phyloP scores from a whole-genome alignment of 495 filamentous ascomycete species.

The Sordaria brevicollis region DNA sequence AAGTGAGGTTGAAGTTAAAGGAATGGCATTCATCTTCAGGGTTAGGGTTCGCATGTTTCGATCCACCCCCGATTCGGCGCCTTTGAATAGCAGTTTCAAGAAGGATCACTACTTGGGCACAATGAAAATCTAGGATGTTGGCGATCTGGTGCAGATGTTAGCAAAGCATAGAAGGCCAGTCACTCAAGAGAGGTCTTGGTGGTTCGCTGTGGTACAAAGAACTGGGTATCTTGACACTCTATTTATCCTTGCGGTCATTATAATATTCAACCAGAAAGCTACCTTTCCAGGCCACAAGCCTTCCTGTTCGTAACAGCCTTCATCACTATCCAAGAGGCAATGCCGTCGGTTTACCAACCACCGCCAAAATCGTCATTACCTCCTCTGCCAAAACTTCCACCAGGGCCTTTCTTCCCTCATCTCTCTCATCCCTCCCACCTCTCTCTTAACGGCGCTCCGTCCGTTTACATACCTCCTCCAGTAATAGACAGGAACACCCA shows the following conservation, averaged over 20 bases:
- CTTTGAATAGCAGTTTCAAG: no score
- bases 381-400: conserved; percentile 39
- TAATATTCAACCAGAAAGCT: background rate
- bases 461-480: conserved; percentile 54
- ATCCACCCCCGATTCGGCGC: no score
- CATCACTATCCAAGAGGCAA: background rate
- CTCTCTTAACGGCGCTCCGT: conserved; percentile 19
- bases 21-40: background rate
- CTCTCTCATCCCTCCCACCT: conserved; percentile 7
- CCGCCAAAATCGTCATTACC: background rate
- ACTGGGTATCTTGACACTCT: background rate
- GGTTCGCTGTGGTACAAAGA: background rate
- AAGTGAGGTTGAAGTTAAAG: background rate
- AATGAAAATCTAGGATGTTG: no score
- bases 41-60: no score
- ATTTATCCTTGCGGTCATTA: background rate
- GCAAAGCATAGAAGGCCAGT: background rate
- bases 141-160: background rate
- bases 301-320: background rate
- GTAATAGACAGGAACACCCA: conserved; percentile 78
- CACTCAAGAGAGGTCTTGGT: background rate
- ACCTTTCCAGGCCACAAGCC: background rate
- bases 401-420: conserved; percentile 9
- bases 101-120: no score
- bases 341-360: background rate